phyloP scores from a whole-genome alignment of 2,329 filamentous ascomycete genomes.

The Escovopsis weberi region DNA sequence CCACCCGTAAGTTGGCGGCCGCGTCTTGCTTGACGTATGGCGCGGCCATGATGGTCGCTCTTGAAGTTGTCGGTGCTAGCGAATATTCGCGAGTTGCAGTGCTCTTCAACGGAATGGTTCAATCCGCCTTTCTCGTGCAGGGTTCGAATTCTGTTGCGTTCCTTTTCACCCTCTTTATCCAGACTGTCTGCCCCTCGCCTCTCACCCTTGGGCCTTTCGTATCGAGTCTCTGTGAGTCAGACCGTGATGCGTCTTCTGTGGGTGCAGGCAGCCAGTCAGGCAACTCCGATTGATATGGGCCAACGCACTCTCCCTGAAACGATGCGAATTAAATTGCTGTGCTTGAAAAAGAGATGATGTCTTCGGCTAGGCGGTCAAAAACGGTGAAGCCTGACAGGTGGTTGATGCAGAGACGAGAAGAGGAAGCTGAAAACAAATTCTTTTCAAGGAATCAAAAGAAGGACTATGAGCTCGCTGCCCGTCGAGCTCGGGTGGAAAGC shows the following conservation, averaged over 20 bases:
- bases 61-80: neutral
- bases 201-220: no score
- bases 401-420: no score
- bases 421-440: no score
- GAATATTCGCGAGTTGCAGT: neutral
- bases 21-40: constrained; percentile 58
- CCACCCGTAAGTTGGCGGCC: constrained; percentile 49
- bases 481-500: no score
- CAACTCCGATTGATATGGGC: neutral
- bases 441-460: no score
- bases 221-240: constrained; percentile 5
- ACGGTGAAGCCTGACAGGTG: no score
- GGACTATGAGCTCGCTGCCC: no score
- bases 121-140: neutral
- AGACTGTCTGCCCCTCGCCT: no score
- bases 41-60: constrained; percentile 17
- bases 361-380: no score
- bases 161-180: neutral
- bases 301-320: constrained; percentile 2
- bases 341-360: no score
- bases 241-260: neutral
- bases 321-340: no score
- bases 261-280: neutral
- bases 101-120: neutral
- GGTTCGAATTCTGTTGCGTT: neutral